Conservation (phyloP, 2,329 filamentous ascomycete genomes). For the Piedraia hortae region DNA sequence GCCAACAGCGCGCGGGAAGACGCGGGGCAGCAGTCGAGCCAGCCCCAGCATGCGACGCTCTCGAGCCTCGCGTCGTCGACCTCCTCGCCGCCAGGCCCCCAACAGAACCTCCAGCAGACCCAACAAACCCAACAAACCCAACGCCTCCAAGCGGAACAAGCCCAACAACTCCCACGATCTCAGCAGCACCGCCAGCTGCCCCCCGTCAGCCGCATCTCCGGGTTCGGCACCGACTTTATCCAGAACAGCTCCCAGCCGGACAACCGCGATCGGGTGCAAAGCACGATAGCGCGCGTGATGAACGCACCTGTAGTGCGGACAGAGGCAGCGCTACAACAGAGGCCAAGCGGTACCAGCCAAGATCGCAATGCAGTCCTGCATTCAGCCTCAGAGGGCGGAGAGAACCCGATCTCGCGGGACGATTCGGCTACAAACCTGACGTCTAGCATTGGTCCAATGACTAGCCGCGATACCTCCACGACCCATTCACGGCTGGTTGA, state of each 20-base stretch:
- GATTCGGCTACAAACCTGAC: constrained; percentile 32
- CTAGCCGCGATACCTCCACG: constrained; percentile 26
- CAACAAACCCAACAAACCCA: constrained; percentile 10
- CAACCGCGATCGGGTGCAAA: constrained; percentile 1
- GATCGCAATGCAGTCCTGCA: constrained; percentile 30
- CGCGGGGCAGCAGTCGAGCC: constrained; percentile 28
- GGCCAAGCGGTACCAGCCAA: constrained; percentile 13
- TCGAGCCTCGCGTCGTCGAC: constrained; percentile 1
- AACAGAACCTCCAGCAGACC: not conserved
- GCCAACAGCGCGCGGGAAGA: constrained; percentile 30
- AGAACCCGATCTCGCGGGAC: constrained; percentile 24
- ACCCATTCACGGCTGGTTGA: constrained; percentile 11
- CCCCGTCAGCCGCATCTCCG: constrained; percentile 17
- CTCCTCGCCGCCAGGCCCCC: no score
- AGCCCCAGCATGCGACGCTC: constrained; percentile 13
- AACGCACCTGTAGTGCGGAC: constrained; percentile 1
- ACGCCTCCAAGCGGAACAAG: no score
- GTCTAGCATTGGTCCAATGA: constrained; percentile 36
- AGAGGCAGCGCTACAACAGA: constrained; percentile 12
- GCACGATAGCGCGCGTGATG: constrained; percentile 1
- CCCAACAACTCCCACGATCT: no score
- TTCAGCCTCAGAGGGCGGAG: constrained; percentile 33
- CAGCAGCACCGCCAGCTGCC: no score
- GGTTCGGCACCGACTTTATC: constrained; percentile 14
- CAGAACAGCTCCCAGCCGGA: constrained; percentile 1